Evolutionary conservation across 306 rosid genomes (phyloP), one percentile per base, ranked within the genome.

Genomic region (Styphnolobium japonicum): DNA sequence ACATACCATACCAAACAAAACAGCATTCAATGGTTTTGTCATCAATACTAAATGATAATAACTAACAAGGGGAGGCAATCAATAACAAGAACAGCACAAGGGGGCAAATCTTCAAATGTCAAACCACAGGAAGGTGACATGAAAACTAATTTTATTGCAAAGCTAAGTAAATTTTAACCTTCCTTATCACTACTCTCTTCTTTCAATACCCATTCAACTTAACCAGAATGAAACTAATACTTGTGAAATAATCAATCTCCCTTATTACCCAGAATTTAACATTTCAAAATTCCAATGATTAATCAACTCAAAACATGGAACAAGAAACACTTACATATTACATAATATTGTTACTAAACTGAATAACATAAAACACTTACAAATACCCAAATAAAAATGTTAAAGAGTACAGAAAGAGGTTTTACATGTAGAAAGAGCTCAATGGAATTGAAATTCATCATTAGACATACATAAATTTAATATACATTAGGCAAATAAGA

Each of bases 61-160:
- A 67, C 48, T 27, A 56, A 18, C 51, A 8, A 18, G 57, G 0
- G 71, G 63, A 42, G 77, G 51, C 58, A 34, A 67, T 57, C 9
- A 63, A 58, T 14, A 57, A 58, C 37, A 58, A 67, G 23, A 34
- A 16, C 12, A 1, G 22, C 27, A 72, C 23, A 56, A 29, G 39
- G 12, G 25, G 16, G 43, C 23, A 57, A 70, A 60, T 68, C 14
- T 68, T 60, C 55, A 71, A 79, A 19, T 58, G 58, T 60, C 71
- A 43, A 79, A 58, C 16, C 43, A 33, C 18, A 43, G 39, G 75
- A 70, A 25, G 82, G 33, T 67, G 40, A 36, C 40, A 34, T 36
- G 25, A 46, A 45, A 60, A 33, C 12, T 58, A 45, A 45, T 33
- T 46, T 19, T 19, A 58, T 71, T 40, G 49, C 55, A 68, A 36